Conservation (phyloP, 1,139 yeast genomes). For the Wickerhamomyces sp. region DNA sequence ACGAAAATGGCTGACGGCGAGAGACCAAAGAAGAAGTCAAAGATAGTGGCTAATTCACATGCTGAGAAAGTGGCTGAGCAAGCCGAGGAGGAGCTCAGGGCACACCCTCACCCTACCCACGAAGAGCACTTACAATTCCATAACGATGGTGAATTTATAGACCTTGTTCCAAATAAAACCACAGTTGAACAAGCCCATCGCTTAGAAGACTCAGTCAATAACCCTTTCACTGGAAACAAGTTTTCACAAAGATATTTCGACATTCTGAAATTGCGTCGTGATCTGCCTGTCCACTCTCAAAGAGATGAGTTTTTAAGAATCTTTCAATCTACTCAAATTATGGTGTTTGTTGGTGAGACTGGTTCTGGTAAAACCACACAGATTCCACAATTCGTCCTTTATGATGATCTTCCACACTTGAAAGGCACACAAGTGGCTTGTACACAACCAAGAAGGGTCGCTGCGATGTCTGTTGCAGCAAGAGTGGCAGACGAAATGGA, state of each 20-base stretch:
- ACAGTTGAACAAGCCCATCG: constrained; percentile 65
- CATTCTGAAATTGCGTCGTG: constrained; percentile 73
- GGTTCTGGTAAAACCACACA: constrained; percentile 98
- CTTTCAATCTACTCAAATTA: constrained; percentile 84
- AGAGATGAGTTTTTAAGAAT: constrained; percentile 80
- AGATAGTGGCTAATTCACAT: constrained; percentile 39
- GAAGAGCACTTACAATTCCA: constrained; percentile 32
- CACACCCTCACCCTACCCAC: constrained; percentile 26
- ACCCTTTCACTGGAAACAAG: constrained; percentile 73
- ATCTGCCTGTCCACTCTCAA: constrained; percentile 92
- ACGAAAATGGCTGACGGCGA: constrained; percentile 21
- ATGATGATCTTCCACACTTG: constrained; percentile 86
- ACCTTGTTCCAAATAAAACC: constrained; percentile 59
- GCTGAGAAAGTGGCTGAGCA: constrained; percentile 54
- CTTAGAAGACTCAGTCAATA: constrained; percentile 58
- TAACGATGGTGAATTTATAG: constrained; percentile 51
- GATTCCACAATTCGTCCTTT: constrained; percentile 91
- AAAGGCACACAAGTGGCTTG: constrained; percentile 83
- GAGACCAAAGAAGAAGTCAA: constrained; percentile 38
- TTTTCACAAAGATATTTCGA: constrained; percentile 67
- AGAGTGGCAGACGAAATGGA: constrained; percentile 98
- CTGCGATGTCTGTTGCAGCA: constrained; percentile 95
- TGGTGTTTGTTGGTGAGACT: constrained; percentile 98
- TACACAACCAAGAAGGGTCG: constrained; percentile 97
- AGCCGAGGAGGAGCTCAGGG: constrained; percentile 42